Percentiles rank a stretch among this genome's conserved stretches.
phyloP scores from a whole-genome alignment of 139 green algal genomes.

The Closterium sp. region DNA sequence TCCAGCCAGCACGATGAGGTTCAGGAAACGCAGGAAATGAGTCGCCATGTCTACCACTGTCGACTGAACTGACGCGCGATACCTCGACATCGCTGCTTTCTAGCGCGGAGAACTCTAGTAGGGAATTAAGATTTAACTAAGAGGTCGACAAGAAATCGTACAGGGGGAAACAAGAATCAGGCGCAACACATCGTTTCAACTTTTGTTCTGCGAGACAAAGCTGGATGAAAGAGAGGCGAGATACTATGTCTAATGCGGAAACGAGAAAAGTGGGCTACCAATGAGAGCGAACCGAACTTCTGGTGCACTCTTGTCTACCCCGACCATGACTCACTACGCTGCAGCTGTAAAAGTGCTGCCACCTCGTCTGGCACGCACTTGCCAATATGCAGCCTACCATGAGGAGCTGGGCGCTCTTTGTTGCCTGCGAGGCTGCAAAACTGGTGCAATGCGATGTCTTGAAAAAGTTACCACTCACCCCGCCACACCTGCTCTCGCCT shows the following conservation, averaged over 20 bases:
- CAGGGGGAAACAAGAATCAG: too few species aligned
- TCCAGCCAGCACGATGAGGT: constrained; percentile 15
- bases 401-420: too few species aligned
- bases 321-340: too few species aligned
- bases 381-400: not conserved
- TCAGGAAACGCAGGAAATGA: constrained; percentile 10
- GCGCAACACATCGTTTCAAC: too few species aligned
- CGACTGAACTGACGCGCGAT: not conserved
- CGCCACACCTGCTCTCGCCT: too few species aligned
- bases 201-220: not conserved
- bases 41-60: constrained; percentile 3
- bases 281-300: not conserved
- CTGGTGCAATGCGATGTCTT: too few species aligned
- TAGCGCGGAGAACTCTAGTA: not conserved
- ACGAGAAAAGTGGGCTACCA: not conserved
- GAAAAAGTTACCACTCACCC: too few species aligned
- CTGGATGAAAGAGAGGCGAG: not conserved
- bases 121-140: too few species aligned
- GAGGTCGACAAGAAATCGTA: too few species aligned
- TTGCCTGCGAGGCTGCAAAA: too few species aligned
- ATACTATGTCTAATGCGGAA: not conserved
- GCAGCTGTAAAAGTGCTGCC: not conserved
- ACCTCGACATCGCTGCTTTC: not conserved
- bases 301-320: not conserved
- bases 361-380: not conserved